A percentile compares a stretch with the other conserved stretches of the same genome.
These are phyloP conservation scores for Aspergillus affinis DNA, from an alignment of 495 filamentous ascomycete genomes.

Conservation along the genomic window DNA sequence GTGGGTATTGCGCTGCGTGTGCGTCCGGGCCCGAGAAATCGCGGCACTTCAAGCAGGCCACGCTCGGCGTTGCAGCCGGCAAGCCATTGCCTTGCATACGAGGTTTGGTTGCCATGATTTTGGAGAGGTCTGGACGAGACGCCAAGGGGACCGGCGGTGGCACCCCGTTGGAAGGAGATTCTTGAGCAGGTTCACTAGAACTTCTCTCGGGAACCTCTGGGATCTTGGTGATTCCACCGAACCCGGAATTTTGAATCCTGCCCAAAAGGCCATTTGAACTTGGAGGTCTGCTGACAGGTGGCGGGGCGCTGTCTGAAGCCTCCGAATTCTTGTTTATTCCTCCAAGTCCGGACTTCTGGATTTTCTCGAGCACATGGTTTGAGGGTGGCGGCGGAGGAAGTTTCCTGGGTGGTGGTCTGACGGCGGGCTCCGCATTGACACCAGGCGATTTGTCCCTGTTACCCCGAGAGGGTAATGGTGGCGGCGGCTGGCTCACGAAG, in stretches of 20 bases:
- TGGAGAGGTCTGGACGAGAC: slow-evolving; percentile 59
- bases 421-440: slow-evolving; percentile 15
- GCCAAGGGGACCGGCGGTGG: slow-evolving; percentile 58
- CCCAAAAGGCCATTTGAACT: slow-evolving; percentile 28
- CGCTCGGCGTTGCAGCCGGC: slow-evolving; percentile 21
- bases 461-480: slow-evolving; percentile 36
- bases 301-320: slow-evolving; percentile 11
- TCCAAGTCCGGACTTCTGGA: slow-evolving; percentile 40
- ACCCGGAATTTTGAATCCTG: slow-evolving; percentile 38
- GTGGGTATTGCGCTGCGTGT: slow-evolving; percentile 76
- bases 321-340: slow-evolving; percentile 35
- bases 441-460: slow-evolving; percentile 19
- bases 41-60: slow-evolving; percentile 73
- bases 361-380: slow-evolving; percentile 27
- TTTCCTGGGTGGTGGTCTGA: slow-evolving; percentile 25
- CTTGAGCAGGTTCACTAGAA: slow-evolving; percentile 15
- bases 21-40: slow-evolving; percentile 82
- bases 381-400: slow-evolving; percentile 38
- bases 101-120: slow-evolving; percentile 55
- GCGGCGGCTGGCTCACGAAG: slow-evolving; percentile 17
- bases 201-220: slow-evolving; percentile 3
- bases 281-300: slow-evolving; percentile 11
- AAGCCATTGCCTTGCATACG: slow-evolving; percentile 30
- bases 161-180: slow-evolving; percentile 18
- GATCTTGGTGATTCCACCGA: slow-evolving; percentile 37